Conservation (phyloP, 2,329 filamentous ascomycete species). For the Zymoseptoria passerinii region DNA sequence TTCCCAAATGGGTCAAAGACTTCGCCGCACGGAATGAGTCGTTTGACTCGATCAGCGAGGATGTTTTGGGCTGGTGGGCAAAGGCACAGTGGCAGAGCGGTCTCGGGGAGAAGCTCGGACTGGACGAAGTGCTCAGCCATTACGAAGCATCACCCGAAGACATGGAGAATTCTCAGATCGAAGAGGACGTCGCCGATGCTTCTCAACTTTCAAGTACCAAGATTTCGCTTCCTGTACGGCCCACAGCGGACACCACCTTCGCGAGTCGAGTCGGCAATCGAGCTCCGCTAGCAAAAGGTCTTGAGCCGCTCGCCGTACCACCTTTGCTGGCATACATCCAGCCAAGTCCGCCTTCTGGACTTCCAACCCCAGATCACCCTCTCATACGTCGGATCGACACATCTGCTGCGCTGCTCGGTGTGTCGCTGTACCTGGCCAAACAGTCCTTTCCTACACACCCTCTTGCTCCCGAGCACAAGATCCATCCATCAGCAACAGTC, state of each 20-base stretch:
- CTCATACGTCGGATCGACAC: slow-evolving; percentile 85
- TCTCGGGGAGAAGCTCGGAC: slow-evolving; percentile 65
- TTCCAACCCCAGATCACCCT: slow-evolving; percentile 45
- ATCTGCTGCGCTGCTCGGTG: slow-evolving; percentile 66
- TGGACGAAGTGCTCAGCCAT: slow-evolving; percentile 57
- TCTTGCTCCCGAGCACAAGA: slow-evolving; percentile 72
- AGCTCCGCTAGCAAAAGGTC: slow-evolving; percentile 7
- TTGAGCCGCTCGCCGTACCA: slow-evolving; percentile 47
- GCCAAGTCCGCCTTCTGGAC: slow-evolving; percentile 31
- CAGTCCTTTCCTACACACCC: slow-evolving; percentile 50
- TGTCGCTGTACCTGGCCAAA: slow-evolving; percentile 81
- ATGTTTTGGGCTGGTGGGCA: slow-evolving; percentile 90
- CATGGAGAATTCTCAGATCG: slow-evolving; percentile 16
- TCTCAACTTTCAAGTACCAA: slow-evolving; percentile 41
- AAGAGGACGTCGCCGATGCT: slow-evolving; percentile 20
- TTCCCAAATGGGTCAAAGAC: slow-evolving; percentile 84
- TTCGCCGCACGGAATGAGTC: slow-evolving; percentile 71
- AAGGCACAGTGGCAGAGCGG: slow-evolving; percentile 87
- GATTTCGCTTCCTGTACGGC: slow-evolving; percentile 35
- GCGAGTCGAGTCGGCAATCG: slow-evolving; percentile 27
- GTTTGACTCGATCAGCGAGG: slow-evolving; percentile 82
- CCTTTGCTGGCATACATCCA: slow-evolving; percentile 78
- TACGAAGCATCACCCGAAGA: slow-evolving; percentile 23
- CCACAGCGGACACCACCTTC: slow-evolving; percentile 28
- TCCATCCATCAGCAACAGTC: slow-evolving; percentile 75